phyloP scores from a whole-genome alignment of 306 rosid species.

The Gillenia trifoliata region DNA sequence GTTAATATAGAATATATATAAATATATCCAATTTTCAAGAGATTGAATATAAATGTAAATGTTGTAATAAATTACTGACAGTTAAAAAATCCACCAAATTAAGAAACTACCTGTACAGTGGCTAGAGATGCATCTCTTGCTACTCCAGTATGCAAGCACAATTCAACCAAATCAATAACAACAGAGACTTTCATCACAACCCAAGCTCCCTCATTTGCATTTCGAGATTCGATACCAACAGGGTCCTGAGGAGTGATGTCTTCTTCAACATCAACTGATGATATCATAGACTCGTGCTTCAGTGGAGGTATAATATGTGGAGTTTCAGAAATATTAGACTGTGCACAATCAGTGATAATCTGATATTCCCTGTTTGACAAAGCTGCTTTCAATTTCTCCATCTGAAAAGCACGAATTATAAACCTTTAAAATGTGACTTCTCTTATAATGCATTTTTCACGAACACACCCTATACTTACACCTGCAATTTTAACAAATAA shows the following conservation, averaged over 20 bases:
- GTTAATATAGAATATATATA: not conserved
- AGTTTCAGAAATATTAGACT: constrained; percentile 81
- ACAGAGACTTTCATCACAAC: constrained; percentile 57
- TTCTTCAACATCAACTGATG: constrained; percentile 38
- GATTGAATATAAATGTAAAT: not conserved
- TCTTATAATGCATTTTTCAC: not conserved
- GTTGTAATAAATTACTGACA: not conserved
- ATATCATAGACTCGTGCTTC: constrained; percentile 30
- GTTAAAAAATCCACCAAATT: not conserved
- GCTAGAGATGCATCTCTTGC: constrained; percentile 80
- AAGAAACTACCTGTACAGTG: constrained; percentile 69
- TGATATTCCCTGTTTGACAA: constrained; percentile 84
- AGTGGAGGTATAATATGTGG: constrained; percentile 57
- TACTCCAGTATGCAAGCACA: constrained; percentile 68
- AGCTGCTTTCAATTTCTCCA: constrained; percentile 82
- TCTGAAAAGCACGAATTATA: constrained; percentile 45
- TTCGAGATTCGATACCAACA: constrained; percentile 37
- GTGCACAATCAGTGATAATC: constrained; percentile 87
- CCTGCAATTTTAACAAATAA: not conserved
- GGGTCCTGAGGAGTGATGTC: constrained; percentile 30
- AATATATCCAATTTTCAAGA: not conserved
- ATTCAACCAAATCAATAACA: constrained; percentile 60
- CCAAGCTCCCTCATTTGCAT: constrained; percentile 38
- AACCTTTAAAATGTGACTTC: constrained; percentile 5
- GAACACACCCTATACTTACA: not conserved